Evolutionary conservation across 2,329 filamentous ascomycete genomes (phyloP), one percentile per base, ranked within the genome.

Genomic region (Didymella arachidicola): DNA sequence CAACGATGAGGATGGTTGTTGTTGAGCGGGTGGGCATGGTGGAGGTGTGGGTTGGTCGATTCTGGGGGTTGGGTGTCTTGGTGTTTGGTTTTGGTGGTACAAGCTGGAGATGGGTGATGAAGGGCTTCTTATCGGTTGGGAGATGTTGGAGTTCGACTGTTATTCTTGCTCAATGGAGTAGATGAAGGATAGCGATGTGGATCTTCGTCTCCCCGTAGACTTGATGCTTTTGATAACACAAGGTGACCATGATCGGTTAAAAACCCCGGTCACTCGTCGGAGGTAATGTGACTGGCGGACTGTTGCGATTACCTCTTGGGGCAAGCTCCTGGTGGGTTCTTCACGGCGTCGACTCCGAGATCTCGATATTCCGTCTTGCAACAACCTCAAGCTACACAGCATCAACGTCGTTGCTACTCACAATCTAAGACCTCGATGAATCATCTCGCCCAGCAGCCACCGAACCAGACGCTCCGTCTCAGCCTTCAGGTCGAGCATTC

Each of bases 1-100:
- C 78, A 27, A 83, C 74, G 18, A 82, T 72, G 43, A 83, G 70
- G 22, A 74, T 62, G 10, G 62, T 72, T 1, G 64, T 66, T 25
- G 57, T 64, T n/a, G 53, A 54, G 39, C 69, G 62, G 42, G 62
- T 30, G 10, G 47, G 51, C 70, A 72, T 72, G 18, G 3, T 41
- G 38, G 11, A 41, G 11, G 14, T 18, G 38, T 25, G 7, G 22
- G 11, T 11, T 52, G 18, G 12, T 10, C 29, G 47, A 32, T 5
- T 22, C 16, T 6, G 25, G 6, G 10, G 12, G 39, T 39, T 25
- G n/a, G 19, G 29, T 22, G 2, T 10, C 36, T 39, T 18, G 8
- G 11, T 39, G 11, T 39, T 8, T 39, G 19, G 36, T 1, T 11
- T 3, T 39, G n/a, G 16, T 42, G 43, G 32, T 55, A 25, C 29